phyloP scores from a whole-genome alignment of 108 stramenopile species.

The Epipyxis sp. region DNA sequence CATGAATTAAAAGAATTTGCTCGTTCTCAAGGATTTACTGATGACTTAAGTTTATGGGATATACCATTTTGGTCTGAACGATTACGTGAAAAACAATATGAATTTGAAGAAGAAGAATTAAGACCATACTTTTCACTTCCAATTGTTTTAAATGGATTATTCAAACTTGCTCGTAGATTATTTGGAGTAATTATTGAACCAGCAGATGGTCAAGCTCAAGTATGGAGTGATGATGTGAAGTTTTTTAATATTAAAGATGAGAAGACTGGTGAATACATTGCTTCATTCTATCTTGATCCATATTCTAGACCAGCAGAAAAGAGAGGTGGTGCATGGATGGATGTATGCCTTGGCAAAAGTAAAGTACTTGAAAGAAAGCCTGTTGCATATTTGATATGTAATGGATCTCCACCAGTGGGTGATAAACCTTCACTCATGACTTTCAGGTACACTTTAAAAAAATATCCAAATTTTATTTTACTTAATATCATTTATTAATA shows the following conservation, averaged over 20 bases:
- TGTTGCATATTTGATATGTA: constrained; percentile 96
- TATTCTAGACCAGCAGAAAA: constrained; percentile 93
- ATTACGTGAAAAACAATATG: constrained; percentile 89
- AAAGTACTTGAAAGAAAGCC: constrained; percentile 73
- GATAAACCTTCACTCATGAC: constrained; percentile 94
- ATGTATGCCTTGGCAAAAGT: constrained; percentile 82
- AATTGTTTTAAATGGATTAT: constrained; percentile 85
- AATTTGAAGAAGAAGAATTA: constrained; percentile 89
- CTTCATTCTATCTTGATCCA: constrained; percentile 92
- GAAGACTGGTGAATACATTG: constrained; percentile 74
- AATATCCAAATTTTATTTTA: too few species aligned
- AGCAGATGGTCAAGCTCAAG: constrained; percentile 81
- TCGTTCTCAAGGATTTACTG: neutral
- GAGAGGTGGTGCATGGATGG: constrained; percentile 82
- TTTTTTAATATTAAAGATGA: constrained; percentile 89
- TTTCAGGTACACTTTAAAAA: too few species aligned
- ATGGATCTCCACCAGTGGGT: constrained; percentile 92
- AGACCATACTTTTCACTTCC: constrained; percentile 93
- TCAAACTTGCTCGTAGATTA: constrained; percentile 76
- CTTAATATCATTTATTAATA: too few species aligned
- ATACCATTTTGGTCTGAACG: constrained; percentile 84
- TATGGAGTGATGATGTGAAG: constrained; percentile 86
- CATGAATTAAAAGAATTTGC: constrained; percentile 62
- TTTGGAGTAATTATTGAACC: constrained; percentile 77
- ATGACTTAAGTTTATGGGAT: constrained; percentile 69